Conservation (phyloP, 257 asterid species). For the Scutellaria baicalensis region DNA sequence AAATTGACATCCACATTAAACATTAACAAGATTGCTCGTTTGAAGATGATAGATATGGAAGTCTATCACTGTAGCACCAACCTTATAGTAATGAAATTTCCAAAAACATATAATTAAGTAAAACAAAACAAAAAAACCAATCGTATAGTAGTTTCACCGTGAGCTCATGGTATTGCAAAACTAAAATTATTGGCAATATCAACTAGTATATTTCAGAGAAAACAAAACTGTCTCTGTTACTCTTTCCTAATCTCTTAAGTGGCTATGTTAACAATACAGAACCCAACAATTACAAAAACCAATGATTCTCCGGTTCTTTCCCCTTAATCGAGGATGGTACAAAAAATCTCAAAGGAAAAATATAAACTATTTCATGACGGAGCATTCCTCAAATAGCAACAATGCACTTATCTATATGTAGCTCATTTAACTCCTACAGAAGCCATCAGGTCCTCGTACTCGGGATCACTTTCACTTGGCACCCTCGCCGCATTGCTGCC, state of each 20-base stretch:
- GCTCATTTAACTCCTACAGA: constrained; percentile 72
- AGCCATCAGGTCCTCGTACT: constrained; percentile 80
- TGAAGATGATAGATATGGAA: too few species aligned
- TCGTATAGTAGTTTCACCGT: too few species aligned
- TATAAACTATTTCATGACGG: neutral
- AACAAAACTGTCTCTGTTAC: neutral
- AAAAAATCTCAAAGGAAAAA: constrained; percentile 11
- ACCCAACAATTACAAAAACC: neutral
- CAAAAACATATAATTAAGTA: too few species aligned
- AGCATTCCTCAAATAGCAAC: neutral
- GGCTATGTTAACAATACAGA: constrained; percentile 4
- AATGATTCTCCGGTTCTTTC: neutral
- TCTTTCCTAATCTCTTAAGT: neutral
- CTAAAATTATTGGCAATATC: neutral
- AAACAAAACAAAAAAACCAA: too few species aligned
- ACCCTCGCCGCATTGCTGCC: constrained; percentile 32
- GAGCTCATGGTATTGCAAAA: neutral
- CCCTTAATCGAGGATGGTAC: neutral
- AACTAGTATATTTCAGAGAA: neutral
- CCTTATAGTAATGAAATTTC: too few species aligned
- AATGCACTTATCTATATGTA: neutral
- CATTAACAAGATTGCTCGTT: too few species aligned
- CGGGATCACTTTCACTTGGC: constrained; percentile 61
- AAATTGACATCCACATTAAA: too few species aligned
- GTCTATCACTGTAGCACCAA: too few species aligned